Percentiles rank a stretch among this genome's conserved stretches.
phyloP scores from a whole-genome alignment of 805 yeast genomes.

The Lipomyces japonicus region DNA sequence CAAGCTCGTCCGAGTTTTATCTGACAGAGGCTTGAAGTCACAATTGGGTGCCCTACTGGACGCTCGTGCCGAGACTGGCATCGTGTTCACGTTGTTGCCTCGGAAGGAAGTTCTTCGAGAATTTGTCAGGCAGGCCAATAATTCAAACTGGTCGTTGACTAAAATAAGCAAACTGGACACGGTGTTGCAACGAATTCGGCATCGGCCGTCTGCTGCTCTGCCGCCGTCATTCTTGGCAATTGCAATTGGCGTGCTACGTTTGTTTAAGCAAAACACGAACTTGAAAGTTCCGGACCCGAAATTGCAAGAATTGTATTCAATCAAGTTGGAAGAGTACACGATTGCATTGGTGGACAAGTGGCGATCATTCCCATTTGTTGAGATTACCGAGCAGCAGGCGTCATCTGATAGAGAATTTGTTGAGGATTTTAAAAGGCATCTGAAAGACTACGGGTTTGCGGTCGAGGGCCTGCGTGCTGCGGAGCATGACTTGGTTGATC shows the following conservation, averaged over 20 bases:
- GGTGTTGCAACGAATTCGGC: neutral
- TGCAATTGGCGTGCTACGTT: neutral
- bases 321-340: too few species aligned
- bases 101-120: constrained; percentile 4
- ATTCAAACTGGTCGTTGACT: neutral
- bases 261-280: neutral
- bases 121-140: neutral
- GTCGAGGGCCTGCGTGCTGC: too few species aligned
- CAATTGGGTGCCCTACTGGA: neutral
- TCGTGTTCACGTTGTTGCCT: neutral
- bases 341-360: too few species aligned
- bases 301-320: too few species aligned
- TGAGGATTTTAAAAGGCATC: too few species aligned
- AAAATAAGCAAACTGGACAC: neutral
- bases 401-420: too few species aligned
- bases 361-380: too few species aligned
- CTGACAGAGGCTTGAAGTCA: constrained; percentile 6
- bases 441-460: too few species aligned
- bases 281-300: neutral
- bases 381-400: too few species aligned
- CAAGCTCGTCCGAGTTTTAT: constrained; percentile 5
- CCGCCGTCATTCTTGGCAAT: neutral
- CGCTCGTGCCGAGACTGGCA: constrained; percentile 1
- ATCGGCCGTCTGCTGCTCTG: neutral
- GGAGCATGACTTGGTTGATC: too few species aligned